Evolutionary conservation across 1,284 basidiomycete genomes (phyloP).

Genomic region (Leccinum cinnamomeum): DNA sequence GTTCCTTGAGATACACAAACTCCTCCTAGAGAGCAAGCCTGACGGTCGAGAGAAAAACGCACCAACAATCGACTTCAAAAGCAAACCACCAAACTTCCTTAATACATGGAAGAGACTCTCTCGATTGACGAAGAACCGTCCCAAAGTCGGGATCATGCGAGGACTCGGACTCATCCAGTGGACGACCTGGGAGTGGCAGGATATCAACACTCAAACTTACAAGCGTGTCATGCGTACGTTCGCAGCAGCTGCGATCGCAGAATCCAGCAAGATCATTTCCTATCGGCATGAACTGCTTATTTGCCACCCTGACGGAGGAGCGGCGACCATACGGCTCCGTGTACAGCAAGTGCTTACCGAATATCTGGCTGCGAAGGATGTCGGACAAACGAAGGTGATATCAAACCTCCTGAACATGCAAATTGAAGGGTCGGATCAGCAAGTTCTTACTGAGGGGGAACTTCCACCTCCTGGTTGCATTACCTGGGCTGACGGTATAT

Average conservation of each 20-base stretch:
- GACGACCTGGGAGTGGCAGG: neutral
- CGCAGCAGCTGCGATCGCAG: neutral
- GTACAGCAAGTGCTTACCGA: neutral
- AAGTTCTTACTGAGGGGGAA: neutral
- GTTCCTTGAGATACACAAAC: neutral
- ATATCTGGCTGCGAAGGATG: neutral
- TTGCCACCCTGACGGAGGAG: neutral
- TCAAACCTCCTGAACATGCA: neutral
- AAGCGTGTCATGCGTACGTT: neutral
- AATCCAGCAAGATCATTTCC: neutral
- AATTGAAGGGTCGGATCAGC: neutral
- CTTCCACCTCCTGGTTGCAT: neutral
- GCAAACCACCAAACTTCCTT: neutral
- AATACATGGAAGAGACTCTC: neutral
- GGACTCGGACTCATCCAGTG: neutral
- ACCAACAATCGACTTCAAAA: neutral
- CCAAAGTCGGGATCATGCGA: neutral
- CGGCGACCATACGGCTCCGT: neutral
- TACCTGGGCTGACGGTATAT: neutral
- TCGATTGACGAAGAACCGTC: neutral
- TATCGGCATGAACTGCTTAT: neutral
- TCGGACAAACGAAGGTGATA: neutral
- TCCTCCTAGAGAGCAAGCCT: neutral
- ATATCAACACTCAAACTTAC: rapidly evolving
- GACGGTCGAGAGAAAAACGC: neutral